Evolutionary conservation across 2,329 filamentous ascomycete genomes (phyloP), one percentile per base, ranked within the genome.

Genomic region (Boeremia exigua): DNA sequence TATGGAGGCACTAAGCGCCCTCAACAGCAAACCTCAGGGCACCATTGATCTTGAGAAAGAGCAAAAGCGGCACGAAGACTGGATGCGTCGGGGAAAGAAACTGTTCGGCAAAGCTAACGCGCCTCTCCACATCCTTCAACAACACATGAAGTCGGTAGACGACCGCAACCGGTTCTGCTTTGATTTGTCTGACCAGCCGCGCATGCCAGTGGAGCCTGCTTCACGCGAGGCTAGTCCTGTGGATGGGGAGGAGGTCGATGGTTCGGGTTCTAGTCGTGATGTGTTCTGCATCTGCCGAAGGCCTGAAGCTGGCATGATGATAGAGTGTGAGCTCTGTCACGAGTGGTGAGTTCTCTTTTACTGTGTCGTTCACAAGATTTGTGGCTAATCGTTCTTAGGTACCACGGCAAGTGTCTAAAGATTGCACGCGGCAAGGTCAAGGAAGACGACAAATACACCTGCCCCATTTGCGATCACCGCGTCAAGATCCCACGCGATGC

Each of bases 51-150:
- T 99, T 4, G 95, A 99, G 71, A 93, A 92, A 61, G 92, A 98
- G 74, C 90, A 95, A 62, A 96, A 95, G 72, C 87, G 91, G 7
- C 95, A 98, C 64, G 95, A 99, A 73, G 95, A 99, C 74, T 99
- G 95, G 95, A 99, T 99, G 94, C 86, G 95, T 29, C 92, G 92
- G 69, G 95, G 95, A 46, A 99, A 99, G 79, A 97, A 97, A 74
- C 79, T 99, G 0, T 99, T 99, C 70, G 95, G 95, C 48, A 99
- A 99, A 76, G 95, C 95, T 1, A 99, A 99, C 72, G 95, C 95
- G 1, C 95, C 95, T 1, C 81, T 99, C 11, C 95, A 99, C 74
- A 99, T 99, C 61, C 83, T 99, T 27, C 95, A 94, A 69, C 90
- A 89, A 54, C 94, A 99, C 66, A 93, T 99, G 86, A 90, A 96